Conservation (phyloP, 306 rosid genomes). For the Vigna trinervia region DNA sequence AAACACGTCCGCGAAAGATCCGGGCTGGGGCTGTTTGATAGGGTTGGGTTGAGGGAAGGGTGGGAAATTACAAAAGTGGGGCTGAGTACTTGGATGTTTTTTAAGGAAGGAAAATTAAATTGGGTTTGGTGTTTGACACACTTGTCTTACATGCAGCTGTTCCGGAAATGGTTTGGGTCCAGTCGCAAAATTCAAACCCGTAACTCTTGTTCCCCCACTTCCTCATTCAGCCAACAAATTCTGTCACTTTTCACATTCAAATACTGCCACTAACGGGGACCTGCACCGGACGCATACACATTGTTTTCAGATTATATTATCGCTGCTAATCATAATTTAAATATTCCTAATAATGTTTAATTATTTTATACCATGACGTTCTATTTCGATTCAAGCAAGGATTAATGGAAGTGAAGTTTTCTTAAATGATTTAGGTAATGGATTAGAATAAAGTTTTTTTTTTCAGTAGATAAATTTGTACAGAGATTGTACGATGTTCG, state of each 20-base stretch:
- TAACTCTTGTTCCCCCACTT: constrained; percentile 4
- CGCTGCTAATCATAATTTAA: too few relatives aligned
- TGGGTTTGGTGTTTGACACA: constrained; percentile 54
- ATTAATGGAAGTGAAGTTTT: too few relatives aligned
- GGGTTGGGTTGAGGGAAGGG: constrained; percentile 41
- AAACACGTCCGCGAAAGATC: constrained; percentile 88
- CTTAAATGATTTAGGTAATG: too few relatives aligned
- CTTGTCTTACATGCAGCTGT: constrained; percentile 89
- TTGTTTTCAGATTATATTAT: neutral
- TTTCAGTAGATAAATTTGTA: too few relatives aligned
- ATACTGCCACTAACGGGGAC: neutral
- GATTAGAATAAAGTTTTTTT: too few relatives aligned
- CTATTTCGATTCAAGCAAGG: too few relatives aligned
- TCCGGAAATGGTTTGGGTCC: constrained; percentile 38
- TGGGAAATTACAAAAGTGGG: constrained; percentile 37
- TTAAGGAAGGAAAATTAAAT: neutral
- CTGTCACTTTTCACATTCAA: neutral
- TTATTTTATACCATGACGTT: too few relatives aligned
- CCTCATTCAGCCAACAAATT: constrained; percentile 1
- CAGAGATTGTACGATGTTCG: too few relatives aligned
- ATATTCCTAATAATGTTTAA: too few relatives aligned
- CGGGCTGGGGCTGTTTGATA: constrained; percentile 72
- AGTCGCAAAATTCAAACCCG: neutral
- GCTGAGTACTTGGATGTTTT: neutral
- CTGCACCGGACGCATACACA: neutral